Evolutionary conservation across 2,329 filamentous ascomycete species (phyloP).

Genomic region (Colletotrichum agaves): DNA sequence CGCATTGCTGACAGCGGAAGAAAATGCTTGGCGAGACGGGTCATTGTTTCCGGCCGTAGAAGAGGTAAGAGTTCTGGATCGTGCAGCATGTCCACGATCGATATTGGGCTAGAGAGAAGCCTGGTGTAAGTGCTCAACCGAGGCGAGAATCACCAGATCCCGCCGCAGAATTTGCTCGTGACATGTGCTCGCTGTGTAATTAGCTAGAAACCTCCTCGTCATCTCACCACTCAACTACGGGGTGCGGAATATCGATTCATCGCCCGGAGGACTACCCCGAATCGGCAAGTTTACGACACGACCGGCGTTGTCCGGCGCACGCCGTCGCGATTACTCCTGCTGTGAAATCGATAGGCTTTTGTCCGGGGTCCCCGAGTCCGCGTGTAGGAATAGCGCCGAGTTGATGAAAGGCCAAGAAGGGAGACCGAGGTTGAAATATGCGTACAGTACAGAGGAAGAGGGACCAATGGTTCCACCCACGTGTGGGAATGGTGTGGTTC

Average conservation of each 20-base stretch:
- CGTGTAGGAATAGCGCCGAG: not conserved
- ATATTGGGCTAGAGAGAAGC: no score
- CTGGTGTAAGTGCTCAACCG: no score
- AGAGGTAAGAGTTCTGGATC: no score
- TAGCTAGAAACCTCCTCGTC: not conserved
- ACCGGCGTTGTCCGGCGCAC: not conserved
- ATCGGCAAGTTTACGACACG: not conserved
- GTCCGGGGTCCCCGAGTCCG: no score
- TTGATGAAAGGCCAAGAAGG: not conserved
- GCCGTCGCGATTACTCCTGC: not conserved
- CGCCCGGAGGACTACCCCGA: constrained; percentile 7
- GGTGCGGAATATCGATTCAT: not conserved
- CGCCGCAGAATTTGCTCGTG: no score
- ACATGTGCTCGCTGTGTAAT: not conserved
- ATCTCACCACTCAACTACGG: no score
- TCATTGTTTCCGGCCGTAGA: no score
- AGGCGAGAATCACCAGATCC: no score
- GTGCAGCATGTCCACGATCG: no score
- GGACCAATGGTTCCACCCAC: constrained; percentile 26
- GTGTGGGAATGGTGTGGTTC: constrained; percentile 28
- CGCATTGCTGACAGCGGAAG: not conserved
- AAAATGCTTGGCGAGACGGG: not conserved
- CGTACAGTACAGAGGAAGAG: not conserved
- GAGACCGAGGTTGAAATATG: constrained; percentile 21
- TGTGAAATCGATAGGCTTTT: not conserved